Conservation (phyloP, 2,329 filamentous ascomycete species). For the Acrocalymma vagum region DNA sequence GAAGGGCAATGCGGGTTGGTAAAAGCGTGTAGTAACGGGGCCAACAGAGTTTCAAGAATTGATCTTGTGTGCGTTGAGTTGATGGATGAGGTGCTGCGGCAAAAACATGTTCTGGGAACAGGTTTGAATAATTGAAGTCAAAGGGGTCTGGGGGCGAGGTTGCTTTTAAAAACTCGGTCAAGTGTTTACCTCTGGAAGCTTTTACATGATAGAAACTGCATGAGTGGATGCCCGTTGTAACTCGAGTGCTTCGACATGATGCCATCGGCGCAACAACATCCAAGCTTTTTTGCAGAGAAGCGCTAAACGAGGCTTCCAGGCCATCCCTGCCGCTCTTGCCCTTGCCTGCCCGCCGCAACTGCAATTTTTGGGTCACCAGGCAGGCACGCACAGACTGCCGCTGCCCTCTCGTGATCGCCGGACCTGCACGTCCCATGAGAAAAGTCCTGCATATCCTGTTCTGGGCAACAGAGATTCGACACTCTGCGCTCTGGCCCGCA, state of each 20-base stretch:
- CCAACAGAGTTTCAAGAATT: constrained; percentile 32
- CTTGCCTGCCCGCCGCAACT: too few species aligned
- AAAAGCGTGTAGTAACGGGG: constrained; percentile 16
- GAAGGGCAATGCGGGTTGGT: constrained; percentile 25
- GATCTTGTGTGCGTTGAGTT: constrained; percentile 46
- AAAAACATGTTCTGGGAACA: constrained; percentile 40
- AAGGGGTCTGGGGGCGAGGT: constrained; percentile 19
- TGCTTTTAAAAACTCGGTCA: constrained; percentile 26
- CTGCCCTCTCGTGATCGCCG: constrained; percentile 40
- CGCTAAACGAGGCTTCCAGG: constrained; percentile 28
- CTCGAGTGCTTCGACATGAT: constrained; percentile 30
- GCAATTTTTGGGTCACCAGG: constrained; percentile 45
- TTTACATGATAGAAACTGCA: constrained; percentile 44
- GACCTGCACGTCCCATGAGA: too few species aligned
- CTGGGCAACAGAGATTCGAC: constrained; percentile 13
- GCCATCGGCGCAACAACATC: constrained; percentile 31
- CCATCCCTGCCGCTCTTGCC: constrained; percentile 31
- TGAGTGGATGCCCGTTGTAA: constrained; percentile 40
- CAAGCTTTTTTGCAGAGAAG: constrained; percentile 32
- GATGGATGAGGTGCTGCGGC: constrained; percentile 36
- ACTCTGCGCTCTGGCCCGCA: constrained; percentile 13
- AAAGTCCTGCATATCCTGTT: too few species aligned
- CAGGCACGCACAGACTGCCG: constrained; percentile 36
- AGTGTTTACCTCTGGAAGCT: too few species aligned
- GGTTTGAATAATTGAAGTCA: constrained; percentile 6